Percentiles rank a stretch among this genome's conserved stretches.
Conservation (phyloP, 2,329 filamentous ascomycete genomes). For the Cladosporium sp. region DNA sequence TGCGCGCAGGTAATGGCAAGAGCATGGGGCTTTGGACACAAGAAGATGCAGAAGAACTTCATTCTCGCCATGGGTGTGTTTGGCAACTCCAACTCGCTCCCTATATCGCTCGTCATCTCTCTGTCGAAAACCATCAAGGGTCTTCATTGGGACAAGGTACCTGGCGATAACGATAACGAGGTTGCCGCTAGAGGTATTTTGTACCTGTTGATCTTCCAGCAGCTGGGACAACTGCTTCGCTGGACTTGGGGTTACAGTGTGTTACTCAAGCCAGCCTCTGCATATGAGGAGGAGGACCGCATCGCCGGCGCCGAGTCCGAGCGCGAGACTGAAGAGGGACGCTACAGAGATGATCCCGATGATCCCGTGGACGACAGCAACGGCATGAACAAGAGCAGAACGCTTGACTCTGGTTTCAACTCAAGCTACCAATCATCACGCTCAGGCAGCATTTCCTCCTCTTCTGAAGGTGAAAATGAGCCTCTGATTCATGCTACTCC, state of each 20-base stretch:
- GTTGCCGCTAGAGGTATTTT: constrained; percentile 91
- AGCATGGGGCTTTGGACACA: constrained; percentile 66
- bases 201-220: constrained; percentile 95
- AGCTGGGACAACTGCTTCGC: constrained; percentile 88
- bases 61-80: constrained; percentile 97
- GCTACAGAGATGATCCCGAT: constrained; percentile 55
- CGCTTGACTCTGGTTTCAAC: constrained; percentile 46
- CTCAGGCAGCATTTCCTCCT: constrained; percentile 32
- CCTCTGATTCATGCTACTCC: constrained; percentile 42
- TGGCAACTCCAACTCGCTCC: constrained; percentile 96
- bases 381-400: constrained; percentile 23
- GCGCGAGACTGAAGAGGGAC: constrained; percentile 48
- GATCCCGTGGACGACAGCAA: constrained; percentile 45
- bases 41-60: constrained; percentile 83
- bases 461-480: constrained; percentile 32
- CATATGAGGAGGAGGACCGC: constrained; percentile 66
- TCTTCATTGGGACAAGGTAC: constrained; percentile 88
- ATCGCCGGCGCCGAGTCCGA: constrained; percentile 54
- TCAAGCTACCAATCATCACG: constrained; percentile 47
- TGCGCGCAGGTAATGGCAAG: constrained; percentile 71
- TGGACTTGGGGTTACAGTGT: constrained; percentile 99
- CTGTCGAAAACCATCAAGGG: constrained; percentile 89
- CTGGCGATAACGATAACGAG: constrained; percentile 91
- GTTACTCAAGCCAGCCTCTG: constrained; percentile 79
- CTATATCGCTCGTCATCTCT: constrained; percentile 92